phyloP scores from a whole-genome alignment of 1,139 yeast species.

The Hansenula lynferdii region DNA sequence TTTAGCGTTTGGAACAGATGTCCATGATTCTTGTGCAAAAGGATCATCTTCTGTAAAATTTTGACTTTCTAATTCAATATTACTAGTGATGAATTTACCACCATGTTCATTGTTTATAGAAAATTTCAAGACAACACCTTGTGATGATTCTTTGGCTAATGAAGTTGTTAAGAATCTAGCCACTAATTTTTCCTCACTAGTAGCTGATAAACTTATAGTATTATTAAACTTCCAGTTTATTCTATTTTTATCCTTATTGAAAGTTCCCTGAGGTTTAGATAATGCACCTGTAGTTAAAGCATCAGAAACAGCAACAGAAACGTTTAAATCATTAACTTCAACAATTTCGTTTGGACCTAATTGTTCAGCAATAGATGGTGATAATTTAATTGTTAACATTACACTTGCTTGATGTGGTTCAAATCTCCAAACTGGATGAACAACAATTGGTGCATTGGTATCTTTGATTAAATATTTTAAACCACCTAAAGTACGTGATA shows the following conservation, averaged over 20 bases:
- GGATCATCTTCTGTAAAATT: conserved; percentile 31
- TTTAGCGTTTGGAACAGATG: conserved; percentile 24
- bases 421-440: conserved; percentile 85
- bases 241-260: conserved; percentile 77
- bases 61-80: conserved; percentile 25
- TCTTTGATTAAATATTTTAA: conserved; percentile 57
- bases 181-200: conserved; percentile 54
- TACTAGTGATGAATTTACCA: conserved; percentile 25
- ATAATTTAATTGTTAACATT: conserved; percentile 63
- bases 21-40: conserved; percentile 30
- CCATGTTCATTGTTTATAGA: conserved; percentile 30
- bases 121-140: conserved; percentile 70
- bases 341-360: conserved; percentile 24
- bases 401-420: conserved; percentile 83
- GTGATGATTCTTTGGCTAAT: conserved; percentile 56
- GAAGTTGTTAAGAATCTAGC: conserved; percentile 69
- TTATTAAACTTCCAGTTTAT: conserved; percentile 74
- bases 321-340: conserved; percentile 54
- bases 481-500: conserved; percentile 65
- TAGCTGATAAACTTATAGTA: conserved; percentile 39
- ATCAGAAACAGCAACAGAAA: conserved; percentile 58
- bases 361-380: conserved; percentile 41
- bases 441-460: conserved; percentile 57
- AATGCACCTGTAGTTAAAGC: conserved; percentile 62
- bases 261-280: conserved; percentile 87